Evolutionary conservation across 441 rosid genomes (phyloP), one percentile per base, ranked within the genome.

Genomic region (Corymbia citriodora): DNA sequence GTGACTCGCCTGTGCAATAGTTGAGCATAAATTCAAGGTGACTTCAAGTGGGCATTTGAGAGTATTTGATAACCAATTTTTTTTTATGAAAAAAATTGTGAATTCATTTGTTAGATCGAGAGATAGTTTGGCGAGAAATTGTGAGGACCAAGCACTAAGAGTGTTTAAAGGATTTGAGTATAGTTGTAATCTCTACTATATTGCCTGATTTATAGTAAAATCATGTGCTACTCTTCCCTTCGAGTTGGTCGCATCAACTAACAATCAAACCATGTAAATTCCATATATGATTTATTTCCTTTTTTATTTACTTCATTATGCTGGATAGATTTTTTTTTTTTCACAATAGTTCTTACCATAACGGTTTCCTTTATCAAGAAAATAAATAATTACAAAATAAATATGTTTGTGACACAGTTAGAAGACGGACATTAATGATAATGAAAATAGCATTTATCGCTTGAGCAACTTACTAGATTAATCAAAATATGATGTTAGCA

Each of bases 101-200:
- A 16, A 27, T 61, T 12, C 8, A 6, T 61, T 3, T 27, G 4
- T 61, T 15, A 11, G 40, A 68, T 68, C 40, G 3, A 16, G 40
- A 68, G 40, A 31, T 16, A 33, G 33, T 68, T 68, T 0, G 0
- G 10, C 11, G 0, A 68, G 79, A 6, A 68, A 0, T 6, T 31
- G 0, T 68, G 23, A 5, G 6, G 11, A 17, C 23, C 16, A 31
- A 31, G 31, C 10, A 68, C 3, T 4, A 11, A 16, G 45, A 31
- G 31, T 4, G 1, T 8, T 18, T 68, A n/a, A 31, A 6, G 9
- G 74, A n/a, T 29, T 68, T 31, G 74, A 68, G 19, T 31, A 16
- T n/a, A 40, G 23, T 68, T 16, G 19, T 16, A 1, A 68, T 68
- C 2, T 17, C 19, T 40, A 31, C 2, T 31, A 1, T 1, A 68